Conservation (phyloP, 352 stramenopile genomes). For the Pythium monospermum region DNA sequence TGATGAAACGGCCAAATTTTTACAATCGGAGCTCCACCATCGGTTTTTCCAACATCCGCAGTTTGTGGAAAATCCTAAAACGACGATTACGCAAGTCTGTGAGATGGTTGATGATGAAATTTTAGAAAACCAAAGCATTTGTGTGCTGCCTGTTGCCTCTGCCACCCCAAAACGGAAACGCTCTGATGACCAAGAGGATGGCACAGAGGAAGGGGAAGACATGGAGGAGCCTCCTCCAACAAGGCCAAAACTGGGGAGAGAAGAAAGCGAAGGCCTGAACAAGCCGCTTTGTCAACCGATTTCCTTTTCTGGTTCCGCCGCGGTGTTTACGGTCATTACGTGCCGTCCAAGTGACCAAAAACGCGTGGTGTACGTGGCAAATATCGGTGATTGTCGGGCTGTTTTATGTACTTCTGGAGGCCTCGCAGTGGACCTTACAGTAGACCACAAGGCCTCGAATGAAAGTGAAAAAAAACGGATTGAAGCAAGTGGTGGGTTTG, state of each 20-base stretch:
- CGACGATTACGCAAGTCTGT: conserved; percentile 52
- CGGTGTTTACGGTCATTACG: conserved; percentile 53
- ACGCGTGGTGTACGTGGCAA: conserved; percentile 73
- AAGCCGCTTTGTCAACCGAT: conserved; percentile 50
- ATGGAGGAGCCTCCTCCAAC: no score
- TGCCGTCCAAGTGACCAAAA: conserved; percentile 2
- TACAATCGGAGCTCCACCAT: conserved; percentile 80
- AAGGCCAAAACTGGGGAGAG: no score
- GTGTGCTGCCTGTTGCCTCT: no score
- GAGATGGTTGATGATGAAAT: conserved; percentile 70
- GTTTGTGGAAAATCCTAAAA: conserved; percentile 46
- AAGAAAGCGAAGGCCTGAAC: conserved; percentile 27
- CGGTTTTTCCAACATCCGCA: conserved; percentile 54
- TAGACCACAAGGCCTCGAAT: conserved; percentile 85
- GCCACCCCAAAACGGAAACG: conserved; percentile 55
- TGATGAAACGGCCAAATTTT: conserved; percentile 70
- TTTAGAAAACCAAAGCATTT: conserved; percentile 68
- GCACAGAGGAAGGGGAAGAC: conserved; percentile 19
- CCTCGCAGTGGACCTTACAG: conserved; percentile 71
- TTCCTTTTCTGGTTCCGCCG: conserved; percentile 77
- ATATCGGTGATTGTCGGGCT: conserved; percentile 88
- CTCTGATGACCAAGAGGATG: conserved; percentile 21
- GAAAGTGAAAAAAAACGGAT: conserved; percentile 77
- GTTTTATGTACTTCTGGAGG: conserved; percentile 79
- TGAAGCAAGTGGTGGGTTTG: conserved; percentile 73